Evolutionary conservation across 108 stramenopile species (phyloP).

Genomic region (Cyclotella kingstonii): DNA sequence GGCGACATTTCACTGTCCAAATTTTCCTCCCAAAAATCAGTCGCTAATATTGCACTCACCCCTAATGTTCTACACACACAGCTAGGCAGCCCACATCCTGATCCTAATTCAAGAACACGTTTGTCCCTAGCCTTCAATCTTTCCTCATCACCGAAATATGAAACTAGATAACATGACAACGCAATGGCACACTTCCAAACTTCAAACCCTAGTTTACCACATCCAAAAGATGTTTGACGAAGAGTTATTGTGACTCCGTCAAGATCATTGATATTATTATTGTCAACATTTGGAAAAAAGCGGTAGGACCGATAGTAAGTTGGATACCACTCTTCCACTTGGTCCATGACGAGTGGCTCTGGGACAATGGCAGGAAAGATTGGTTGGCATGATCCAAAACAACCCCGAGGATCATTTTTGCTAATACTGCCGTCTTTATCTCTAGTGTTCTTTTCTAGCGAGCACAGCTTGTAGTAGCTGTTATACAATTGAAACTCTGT

Average conservation of each 20-base stretch:
- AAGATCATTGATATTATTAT: not conserved
- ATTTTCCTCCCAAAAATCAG: constrained; percentile 17
- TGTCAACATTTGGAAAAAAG: not conserved
- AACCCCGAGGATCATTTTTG: too few species aligned
- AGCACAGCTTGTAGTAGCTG: too few species aligned
- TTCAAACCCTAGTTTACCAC: constrained; percentile 13
- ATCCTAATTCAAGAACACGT: constrained; percentile 14
- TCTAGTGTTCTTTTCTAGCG: too few species aligned
- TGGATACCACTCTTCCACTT: constrained; percentile 20
- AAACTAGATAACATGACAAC: constrained; percentile 12
- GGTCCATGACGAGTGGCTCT: constrained; percentile 6
- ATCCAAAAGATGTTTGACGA: constrained; percentile 15
- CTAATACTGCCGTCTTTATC: too few species aligned
- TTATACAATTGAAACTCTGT: too few species aligned
- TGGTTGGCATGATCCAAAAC: constrained; percentile 3
- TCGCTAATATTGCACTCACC: constrained; percentile 3
- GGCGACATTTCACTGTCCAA: not conserved
- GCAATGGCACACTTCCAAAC: constrained; percentile 13
- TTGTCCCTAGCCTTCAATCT: not conserved
- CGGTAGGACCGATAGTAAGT: constrained; percentile 15
- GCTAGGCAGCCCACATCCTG: constrained; percentile 8
- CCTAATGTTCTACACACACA: constrained; percentile 22
- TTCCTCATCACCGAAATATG: not conserved
- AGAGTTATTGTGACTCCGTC: constrained; percentile 10
- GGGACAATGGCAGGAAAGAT: constrained; percentile 10